A percentile compares a stretch with the other conserved stretches of the same genome.
phyloP scores from a whole-genome alignment of 805 yeast genomes.

The Hanseniaspora thailandica region DNA sequence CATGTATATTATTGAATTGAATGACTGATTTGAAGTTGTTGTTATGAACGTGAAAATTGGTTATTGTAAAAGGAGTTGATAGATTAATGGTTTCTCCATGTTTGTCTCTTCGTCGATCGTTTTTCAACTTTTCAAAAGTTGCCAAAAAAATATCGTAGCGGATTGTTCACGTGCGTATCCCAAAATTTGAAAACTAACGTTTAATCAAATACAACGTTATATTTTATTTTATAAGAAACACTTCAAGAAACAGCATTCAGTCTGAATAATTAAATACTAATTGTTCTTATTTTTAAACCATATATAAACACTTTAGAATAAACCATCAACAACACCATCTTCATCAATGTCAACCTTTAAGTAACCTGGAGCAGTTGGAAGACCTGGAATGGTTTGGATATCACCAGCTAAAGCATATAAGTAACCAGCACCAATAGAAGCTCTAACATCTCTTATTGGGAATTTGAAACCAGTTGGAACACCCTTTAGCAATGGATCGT shows the following conservation, averaged over 20 bases:
- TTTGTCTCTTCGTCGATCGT: background rate
- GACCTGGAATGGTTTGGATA: slow-evolving; percentile 93
- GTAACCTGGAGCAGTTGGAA: slow-evolving; percentile 91
- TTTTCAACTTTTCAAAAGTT: too few species aligned
- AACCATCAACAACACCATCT: slow-evolving; percentile 87
- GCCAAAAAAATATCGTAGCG: too few species aligned
- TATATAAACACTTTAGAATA: slow-evolving; percentile 41
- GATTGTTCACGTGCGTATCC: too few species aligned
- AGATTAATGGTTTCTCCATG: background rate
- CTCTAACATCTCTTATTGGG: slow-evolving; percentile 89
- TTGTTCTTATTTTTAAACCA: background rate
- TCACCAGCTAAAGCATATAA: slow-evolving; percentile 93
- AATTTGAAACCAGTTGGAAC: slow-evolving; percentile 89
- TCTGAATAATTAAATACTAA: too few species aligned
- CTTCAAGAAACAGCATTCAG: too few species aligned
- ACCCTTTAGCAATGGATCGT: slow-evolving; percentile 85
- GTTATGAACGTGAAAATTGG: background rate
- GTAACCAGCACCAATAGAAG: slow-evolving; percentile 93
- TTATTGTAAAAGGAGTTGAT: too few species aligned
- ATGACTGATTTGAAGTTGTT: background rate
- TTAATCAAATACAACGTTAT: background rate
- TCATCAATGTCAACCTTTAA: slow-evolving; percentile 89
- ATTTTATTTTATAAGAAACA: background rate
- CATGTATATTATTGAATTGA: background rate
- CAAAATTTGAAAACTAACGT: too few species aligned